Conservation (phyloP, 257 asterid genomes). For the Nicotiana undulata region DNA sequence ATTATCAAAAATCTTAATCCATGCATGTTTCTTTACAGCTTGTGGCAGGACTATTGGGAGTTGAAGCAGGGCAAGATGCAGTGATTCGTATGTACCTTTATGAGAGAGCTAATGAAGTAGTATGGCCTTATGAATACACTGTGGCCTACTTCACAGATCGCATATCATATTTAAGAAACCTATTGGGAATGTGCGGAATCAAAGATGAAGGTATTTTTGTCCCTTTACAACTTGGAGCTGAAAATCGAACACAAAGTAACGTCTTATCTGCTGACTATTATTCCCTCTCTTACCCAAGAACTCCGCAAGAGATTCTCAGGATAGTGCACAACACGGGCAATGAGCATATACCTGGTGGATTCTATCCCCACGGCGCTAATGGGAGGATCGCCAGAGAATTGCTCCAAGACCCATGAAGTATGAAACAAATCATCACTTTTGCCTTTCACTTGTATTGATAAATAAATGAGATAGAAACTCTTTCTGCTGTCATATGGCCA, state of each 20-base stretch:
- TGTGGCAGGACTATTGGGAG: constrained; percentile 37
- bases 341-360: constrained; percentile 33
- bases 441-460: too few species aligned
- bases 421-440: too few species aligned
- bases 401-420: neutral
- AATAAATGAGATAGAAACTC: too few species aligned
- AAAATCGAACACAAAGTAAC: constrained; percentile 24
- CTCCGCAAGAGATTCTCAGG: constrained; percentile 29
- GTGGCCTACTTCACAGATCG: constrained; percentile 30
- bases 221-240: constrained; percentile 28
- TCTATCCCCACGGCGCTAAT: constrained; percentile 34
- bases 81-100: constrained; percentile 34
- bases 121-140: constrained; percentile 28
- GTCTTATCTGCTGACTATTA: constrained; percentile 32
- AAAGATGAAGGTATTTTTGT: constrained; percentile 43
- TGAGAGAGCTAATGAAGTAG: constrained; percentile 19
- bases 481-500: too few species aligned
- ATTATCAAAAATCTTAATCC: too few species aligned
- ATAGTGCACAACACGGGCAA: constrained; percentile 26
- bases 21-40: constrained; percentile 12
- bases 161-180: constrained; percentile 34
- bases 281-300: constrained; percentile 33
- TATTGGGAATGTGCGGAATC: constrained; percentile 28
- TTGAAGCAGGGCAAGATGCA: constrained; percentile 47
- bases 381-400: constrained; percentile 35